A percentile compares a stretch with the other conserved stretches of the same genome.
phyloP scores from a whole-genome alignment of 345 rosid genomes.

The Acer negundo region DNA sequence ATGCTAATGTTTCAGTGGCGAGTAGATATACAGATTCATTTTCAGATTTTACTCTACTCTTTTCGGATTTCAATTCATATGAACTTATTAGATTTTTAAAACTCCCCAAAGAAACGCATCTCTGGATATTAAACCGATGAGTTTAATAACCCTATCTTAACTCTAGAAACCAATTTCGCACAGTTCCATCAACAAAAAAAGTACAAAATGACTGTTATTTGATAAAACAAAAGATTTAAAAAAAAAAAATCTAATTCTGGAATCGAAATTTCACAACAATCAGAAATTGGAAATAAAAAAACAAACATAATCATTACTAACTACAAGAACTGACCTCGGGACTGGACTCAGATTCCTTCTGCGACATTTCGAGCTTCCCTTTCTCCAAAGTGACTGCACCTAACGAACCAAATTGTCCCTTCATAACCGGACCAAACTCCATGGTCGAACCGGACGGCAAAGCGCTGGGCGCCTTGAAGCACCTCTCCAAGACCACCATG shows the following conservation, averaged over 20 bases:
- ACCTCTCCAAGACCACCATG: slow-evolving; percentile 57
- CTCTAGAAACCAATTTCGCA: neutral
- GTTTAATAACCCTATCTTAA: neutral
- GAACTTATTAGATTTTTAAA: too few species aligned
- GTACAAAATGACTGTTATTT: neutral
- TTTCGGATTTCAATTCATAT: too few species aligned
- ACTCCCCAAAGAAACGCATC: too few species aligned
- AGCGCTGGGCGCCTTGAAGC: slow-evolving; percentile 39
- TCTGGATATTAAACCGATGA: too few species aligned
- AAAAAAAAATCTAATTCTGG: neutral
- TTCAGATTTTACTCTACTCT: neutral
- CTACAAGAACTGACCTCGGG: slow-evolving; percentile 66
- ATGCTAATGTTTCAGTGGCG: too few species aligned
- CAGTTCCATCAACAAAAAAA: neutral
- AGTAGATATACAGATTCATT: neutral
- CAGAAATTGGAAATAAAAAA: neutral
- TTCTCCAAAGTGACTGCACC: slow-evolving; percentile 92
- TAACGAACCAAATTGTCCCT: slow-evolving; percentile 58
- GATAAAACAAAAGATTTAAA: neutral
- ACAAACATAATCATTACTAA: neutral
- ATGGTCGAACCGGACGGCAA: slow-evolving; percentile 30
- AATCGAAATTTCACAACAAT: neutral
- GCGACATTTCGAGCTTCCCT: slow-evolving; percentile 75
- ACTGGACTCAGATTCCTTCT: slow-evolving; percentile 53
- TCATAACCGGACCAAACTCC: slow-evolving; percentile 73